Percentiles rank a stretch among this genome's conserved stretches.
These are phyloP conservation scores for Agaricus bisporus DNA, from an alignment of 768 basidiomycete species.

Conservation along the genomic window DNA sequence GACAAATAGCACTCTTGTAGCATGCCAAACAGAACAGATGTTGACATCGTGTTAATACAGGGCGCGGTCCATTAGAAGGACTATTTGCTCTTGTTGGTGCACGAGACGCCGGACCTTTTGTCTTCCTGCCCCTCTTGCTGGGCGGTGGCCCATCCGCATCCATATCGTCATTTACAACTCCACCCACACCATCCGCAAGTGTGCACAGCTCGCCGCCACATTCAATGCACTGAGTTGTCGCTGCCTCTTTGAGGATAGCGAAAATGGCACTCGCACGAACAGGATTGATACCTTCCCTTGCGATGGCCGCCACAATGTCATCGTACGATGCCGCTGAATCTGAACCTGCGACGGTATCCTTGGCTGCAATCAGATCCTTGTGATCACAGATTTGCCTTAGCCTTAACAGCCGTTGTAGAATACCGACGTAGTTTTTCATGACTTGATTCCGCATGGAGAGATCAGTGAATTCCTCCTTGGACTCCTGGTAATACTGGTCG, in stretches of 20 bases:
- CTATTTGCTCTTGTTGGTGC: constrained; percentile 69
- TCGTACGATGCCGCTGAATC: constrained; percentile 64
- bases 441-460: constrained; percentile 85
- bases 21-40: constrained; percentile 89
- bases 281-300: constrained; percentile 70
- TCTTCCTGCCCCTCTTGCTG: constrained; percentile 38
- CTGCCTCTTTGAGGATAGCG: constrained; percentile 78
- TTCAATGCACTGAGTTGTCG: constrained; percentile 83
- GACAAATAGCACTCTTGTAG: constrained; percentile 73
- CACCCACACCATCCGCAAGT: constrained; percentile 35
- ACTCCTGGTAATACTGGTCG: constrained; percentile 81
- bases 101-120: constrained; percentile 51
- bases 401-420: constrained; percentile 92
- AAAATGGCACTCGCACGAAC: constrained; percentile 79
- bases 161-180: constrained; percentile 28
- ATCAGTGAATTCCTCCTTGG: constrained; percentile 87
- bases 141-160: constrained; percentile 46
- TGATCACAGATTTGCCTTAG: constrained; percentile 98
- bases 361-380: constrained; percentile 79
- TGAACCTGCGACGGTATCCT: constrained; percentile 36
- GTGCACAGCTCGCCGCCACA: constrained; percentile 74
- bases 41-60: constrained; percentile 86
- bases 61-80: constrained; percentile 49
- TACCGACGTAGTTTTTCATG: constrained; percentile 98
- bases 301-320: constrained; percentile 70